Base-by-base conservation (phyloP, 73 alveolate species). In the Blepharisma japonicum region DNA sequence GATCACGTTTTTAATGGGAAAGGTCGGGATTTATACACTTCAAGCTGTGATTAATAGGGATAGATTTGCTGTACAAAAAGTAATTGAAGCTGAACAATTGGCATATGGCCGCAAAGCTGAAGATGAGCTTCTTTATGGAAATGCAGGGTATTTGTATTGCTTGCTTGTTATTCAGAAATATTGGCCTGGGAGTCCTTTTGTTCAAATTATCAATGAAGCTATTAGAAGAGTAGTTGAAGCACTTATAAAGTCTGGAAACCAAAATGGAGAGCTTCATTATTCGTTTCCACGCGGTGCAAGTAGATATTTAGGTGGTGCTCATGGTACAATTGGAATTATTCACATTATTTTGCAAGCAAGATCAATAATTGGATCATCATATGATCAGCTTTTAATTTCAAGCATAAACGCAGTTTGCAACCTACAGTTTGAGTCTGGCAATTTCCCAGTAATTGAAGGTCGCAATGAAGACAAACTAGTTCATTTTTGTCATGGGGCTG, bases 401-500 rank as follows among this genome's bases (percentile, higher is more conserved):
- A 80, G 90, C 71, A 47, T 88, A 20, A 82, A 91, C 55, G 76
- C 71, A 61, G 53, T 95, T 14, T 54, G 82, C 23, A 49, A 70
- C 42, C n/a, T 71, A 8, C 90, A 91, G 74, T 61, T 78, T 27
- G 79, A 74, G 53, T 45, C 83, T n/a, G 99, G 98, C 45, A 93
- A 92, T 80, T 90, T 92, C 67, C 97, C 97, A 48, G 79, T 92
- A 55, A 74, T 83, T 11, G 27, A 68, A 38, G 89, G 89, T 20
- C 55, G 71, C 7, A 84, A 78, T 18, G 83, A 80, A 5, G 94
- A 88, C 45, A 92, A 87, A n/a, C 78, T 77, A 6, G 89, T 82
- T 42, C 97, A 96, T 68, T 96, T 91, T 84, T 96, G 99, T 61
- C 99, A 96, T 94, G 99, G 99, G 42, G 92, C 98, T 56, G 93